Conservation (phyloP, 2,329 filamentous ascomycete genomes). For the Biscogniauxia mediterranea region DNA sequence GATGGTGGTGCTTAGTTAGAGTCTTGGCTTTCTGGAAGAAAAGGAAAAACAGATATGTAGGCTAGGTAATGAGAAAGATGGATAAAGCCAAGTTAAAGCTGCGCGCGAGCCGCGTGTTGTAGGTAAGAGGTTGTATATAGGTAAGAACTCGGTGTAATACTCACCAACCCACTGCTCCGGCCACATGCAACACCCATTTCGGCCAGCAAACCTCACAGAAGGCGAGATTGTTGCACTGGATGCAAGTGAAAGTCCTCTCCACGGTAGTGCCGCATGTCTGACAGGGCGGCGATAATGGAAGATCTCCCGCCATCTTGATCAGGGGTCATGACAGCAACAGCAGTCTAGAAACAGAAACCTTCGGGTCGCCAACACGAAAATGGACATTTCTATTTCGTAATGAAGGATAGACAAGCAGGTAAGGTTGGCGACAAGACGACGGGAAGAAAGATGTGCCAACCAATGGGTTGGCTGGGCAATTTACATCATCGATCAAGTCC, state of each 20-base stretch:
- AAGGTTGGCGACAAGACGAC: neutral
- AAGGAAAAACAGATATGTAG: neutral
- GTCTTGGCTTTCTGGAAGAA: neutral
- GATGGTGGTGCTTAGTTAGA: slow-evolving; percentile 18
- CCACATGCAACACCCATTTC: slow-evolving; percentile 31
- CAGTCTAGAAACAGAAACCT: slow-evolving; percentile 9
- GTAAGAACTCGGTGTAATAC: slow-evolving; percentile 17
- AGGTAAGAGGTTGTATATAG: neutral
- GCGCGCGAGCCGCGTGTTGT: neutral
- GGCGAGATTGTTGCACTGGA: slow-evolving; percentile 34
- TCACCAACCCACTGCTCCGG: slow-evolving; percentile 32
- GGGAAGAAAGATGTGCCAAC: neutral
- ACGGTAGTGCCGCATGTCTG: slow-evolving; percentile 30
- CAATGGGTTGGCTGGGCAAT: neutral
- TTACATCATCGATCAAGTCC: neutral
- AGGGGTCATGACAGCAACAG: slow-evolving; percentile 15
- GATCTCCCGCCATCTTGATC: slow-evolving; percentile 16
- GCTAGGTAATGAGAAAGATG: neutral
- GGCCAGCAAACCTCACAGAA: slow-evolving; percentile 34
- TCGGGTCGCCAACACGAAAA: slow-evolving; percentile 13
- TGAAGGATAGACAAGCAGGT: slow-evolving; percentile 7
- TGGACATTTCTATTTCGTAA: slow-evolving; percentile 24
- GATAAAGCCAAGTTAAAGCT: neutral
- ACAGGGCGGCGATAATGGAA: slow-evolving; percentile 27
- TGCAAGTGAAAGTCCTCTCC: slow-evolving; percentile 31